Evolutionary conservation across 1,284 basidiomycete species (phyloP).

Genomic region (Trichosporon ovoides): DNA sequence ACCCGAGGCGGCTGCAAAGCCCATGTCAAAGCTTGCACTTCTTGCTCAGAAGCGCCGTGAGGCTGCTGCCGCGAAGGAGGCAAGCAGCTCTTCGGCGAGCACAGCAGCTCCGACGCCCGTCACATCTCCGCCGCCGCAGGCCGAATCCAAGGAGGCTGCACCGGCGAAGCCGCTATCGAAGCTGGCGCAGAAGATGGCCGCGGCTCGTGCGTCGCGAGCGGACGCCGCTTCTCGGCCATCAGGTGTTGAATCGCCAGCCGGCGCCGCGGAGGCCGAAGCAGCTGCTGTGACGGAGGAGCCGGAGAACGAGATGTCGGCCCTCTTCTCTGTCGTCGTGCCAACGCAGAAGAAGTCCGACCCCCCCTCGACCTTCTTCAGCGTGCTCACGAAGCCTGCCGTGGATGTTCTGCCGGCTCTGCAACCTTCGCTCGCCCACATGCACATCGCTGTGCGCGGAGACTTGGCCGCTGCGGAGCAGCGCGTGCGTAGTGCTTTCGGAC

Average conservation of each 20-base stretch:
- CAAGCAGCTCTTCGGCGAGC: slow-evolving; percentile 6
- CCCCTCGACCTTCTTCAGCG: slow-evolving; percentile 39
- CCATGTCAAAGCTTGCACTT: slow-evolving; percentile 64
- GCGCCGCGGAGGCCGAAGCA: slow-evolving; percentile 8
- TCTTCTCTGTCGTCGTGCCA: slow-evolving; percentile 1
- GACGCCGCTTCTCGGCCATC: slow-evolving; percentile 3
- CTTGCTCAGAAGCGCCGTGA: slow-evolving; percentile 60
- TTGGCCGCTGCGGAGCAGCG: slow-evolving; percentile 24
- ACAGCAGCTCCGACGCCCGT: slow-evolving; percentile 10
- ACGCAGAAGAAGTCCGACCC: neutral
- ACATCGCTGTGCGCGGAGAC: slow-evolving; percentile 32
- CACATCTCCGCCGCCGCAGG: slow-evolving; percentile 51
- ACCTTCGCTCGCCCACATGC: slow-evolving; percentile 24
- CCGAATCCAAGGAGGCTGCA: slow-evolving; percentile 51
- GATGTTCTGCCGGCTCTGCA: slow-evolving; percentile 8
- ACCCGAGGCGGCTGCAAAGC: slow-evolving; percentile 30
- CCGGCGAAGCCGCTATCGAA: slow-evolving; percentile 52
- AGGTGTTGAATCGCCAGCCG: slow-evolving; percentile 21
- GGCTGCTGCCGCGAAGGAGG: slow-evolving; percentile 22
- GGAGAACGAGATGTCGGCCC: slow-evolving; percentile 6
- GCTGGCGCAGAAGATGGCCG: slow-evolving; percentile 54
- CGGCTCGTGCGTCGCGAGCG: slow-evolving; percentile 35
- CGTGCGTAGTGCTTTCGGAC: slow-evolving; percentile 35
- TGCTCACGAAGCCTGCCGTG: slow-evolving; percentile 33
- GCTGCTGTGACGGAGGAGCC: slow-evolving; percentile 8